Evolutionary conservation across 768 basidiomycete species (phyloP).

Genomic region (Phlebiopsis flavidoalba): DNA sequence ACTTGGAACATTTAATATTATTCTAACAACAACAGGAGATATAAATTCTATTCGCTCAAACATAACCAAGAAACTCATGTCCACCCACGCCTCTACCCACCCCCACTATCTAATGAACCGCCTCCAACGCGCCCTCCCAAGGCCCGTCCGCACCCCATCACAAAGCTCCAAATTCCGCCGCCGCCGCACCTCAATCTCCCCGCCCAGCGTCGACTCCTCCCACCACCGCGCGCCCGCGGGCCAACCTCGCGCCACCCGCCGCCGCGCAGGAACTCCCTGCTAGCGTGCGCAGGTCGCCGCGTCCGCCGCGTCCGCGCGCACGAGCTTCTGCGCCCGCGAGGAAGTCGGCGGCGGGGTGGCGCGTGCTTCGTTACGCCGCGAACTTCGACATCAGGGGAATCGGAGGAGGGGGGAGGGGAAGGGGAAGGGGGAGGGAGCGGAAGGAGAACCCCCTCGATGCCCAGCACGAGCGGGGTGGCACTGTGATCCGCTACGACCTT

Average conservation of each 20-base stretch:
- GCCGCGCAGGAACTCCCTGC: constrained; percentile 43
- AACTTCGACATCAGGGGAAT: not conserved
- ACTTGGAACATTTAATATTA: no score
- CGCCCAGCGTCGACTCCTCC: constrained; percentile 62
- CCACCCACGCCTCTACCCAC: not conserved
- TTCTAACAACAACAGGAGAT: no score
- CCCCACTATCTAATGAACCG: not conserved
- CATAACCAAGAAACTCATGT: no score
- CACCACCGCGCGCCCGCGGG: constrained; percentile 62
- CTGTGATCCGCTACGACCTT: constrained; percentile 68
- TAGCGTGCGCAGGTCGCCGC: constrained; percentile 29
- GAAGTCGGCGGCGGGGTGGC: constrained; percentile 50
- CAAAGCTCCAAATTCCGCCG: constrained; percentile 19
- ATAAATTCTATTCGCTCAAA: no score
- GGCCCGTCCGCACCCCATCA: constrained; percentile 25
- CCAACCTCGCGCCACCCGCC: constrained; percentile 60
- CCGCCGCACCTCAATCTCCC: constrained; percentile 27
- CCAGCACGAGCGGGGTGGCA: constrained; percentile 64
- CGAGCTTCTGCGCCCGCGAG: constrained; percentile 19
- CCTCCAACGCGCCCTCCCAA: constrained; percentile 24
- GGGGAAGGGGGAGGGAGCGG: no score
- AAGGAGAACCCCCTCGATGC: constrained; percentile 61
- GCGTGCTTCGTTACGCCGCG: constrained; percentile 30
- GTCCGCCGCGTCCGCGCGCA: constrained; percentile 10
- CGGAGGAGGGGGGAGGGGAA: no score